A percentile compares a stretch with the other conserved stretches of the same genome.
Evolutionary conservation across 73 alveolate species (phyloP).

Genomic region (Tetrahymena malaccensis): DNA sequence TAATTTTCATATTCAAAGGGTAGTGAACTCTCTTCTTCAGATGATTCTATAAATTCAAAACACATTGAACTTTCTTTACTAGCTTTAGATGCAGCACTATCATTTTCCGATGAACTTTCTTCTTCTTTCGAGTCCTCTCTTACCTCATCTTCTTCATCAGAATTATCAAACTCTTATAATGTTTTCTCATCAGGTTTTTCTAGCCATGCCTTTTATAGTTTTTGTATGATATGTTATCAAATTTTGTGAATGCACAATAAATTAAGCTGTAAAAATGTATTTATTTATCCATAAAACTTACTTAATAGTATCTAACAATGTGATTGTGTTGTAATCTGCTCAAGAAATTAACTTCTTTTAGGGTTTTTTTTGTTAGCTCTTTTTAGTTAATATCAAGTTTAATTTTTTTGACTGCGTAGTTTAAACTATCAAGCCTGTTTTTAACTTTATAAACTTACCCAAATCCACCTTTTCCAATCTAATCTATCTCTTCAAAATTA

Average conservation of each 20-base stretch:
- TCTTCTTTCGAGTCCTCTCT: slow-evolving; percentile 14
- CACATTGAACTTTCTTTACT: slow-evolving; percentile 14
- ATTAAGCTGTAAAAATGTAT: no score
- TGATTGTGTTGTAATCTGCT: slow-evolving; percentile 37
- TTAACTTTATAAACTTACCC: slow-evolving; percentile 45
- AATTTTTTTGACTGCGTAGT: slow-evolving; percentile 43
- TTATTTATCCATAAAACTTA: background rate
- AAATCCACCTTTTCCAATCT: slow-evolving; percentile 49
- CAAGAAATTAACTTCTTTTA: slow-evolving; percentile 45
- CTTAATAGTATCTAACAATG: slow-evolving; percentile 46
- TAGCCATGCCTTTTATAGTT: slow-evolving; percentile 12
- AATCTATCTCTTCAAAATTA: slow-evolving; percentile 21
- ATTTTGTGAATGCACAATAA: no score
- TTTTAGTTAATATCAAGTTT: slow-evolving; percentile 11
- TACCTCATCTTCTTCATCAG: background rate
- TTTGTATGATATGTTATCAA: no score
- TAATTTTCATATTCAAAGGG: background rate
- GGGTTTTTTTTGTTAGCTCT: slow-evolving; percentile 9
- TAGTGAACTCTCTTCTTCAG: background rate
- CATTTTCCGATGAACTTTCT: background rate
- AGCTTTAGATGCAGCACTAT: background rate
- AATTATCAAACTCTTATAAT: slow-evolving; percentile 7
- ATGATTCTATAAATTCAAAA: background rate
- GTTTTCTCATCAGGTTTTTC: slow-evolving; percentile 16
- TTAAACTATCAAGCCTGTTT: slow-evolving; percentile 39